phyloP scores from a whole-genome alignment of 2,329 filamentous ascomycete species.

The Colletotrichum musicola region DNA sequence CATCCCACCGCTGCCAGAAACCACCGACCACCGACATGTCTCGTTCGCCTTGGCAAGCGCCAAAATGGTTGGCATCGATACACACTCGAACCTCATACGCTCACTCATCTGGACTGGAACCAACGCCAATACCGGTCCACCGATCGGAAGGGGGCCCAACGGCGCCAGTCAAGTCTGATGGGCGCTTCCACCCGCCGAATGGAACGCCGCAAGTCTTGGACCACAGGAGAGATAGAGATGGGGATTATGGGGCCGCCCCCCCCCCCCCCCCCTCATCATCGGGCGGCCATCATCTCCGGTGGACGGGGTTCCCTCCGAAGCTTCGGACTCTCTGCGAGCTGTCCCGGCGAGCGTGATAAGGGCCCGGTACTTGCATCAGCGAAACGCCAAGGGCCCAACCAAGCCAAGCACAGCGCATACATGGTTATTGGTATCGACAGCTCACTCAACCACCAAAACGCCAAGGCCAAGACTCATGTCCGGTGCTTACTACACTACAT shows the following conservation, averaged over 20 bases:
- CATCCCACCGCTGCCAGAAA: neutral
- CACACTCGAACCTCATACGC: neutral
- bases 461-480: slow-evolving; percentile 10
- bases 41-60: slow-evolving; percentile 21
- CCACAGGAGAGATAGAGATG: slow-evolving; percentile 14
- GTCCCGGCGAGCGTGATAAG: slow-evolving; percentile 22
- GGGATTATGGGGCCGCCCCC: slow-evolving; percentile 1
- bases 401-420: neutral
- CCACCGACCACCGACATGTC: neutral
- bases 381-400: slow-evolving; percentile 16
- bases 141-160: slow-evolving; percentile 27
- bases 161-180: slow-evolving; percentile 14
- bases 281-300: slow-evolving; percentile 12
- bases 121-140: slow-evolving; percentile 20
- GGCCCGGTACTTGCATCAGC: slow-evolving; percentile 28
- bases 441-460: neutral
- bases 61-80: slow-evolving; percentile 1
- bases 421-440: too few relatives aligned
- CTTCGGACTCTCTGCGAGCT: neutral
- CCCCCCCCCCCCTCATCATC: slow-evolving; percentile 6
- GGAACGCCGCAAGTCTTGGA: slow-evolving; percentile 23
- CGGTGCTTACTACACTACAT: too few relatives aligned
- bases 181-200: slow-evolving; percentile 16
- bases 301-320: neutral
- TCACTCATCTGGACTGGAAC: too few relatives aligned